Evolutionary conservation across 2,329 filamentous ascomycete genomes (phyloP).

Genomic region (Aspergillus intermedius): DNA sequence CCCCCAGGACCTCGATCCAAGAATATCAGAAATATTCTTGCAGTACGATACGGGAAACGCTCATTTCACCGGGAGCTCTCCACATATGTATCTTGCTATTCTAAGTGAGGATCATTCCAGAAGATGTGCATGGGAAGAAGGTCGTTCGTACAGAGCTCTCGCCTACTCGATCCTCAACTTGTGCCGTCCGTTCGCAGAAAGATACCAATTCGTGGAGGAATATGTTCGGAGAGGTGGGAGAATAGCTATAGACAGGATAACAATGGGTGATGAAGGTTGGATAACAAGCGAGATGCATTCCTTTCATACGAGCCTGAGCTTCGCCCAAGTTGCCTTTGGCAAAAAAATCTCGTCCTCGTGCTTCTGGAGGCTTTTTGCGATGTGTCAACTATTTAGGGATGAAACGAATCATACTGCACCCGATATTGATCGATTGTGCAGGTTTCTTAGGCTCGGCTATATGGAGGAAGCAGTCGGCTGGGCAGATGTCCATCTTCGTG

Average conservation of each 20-base stretch:
- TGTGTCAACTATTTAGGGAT: conserved; percentile 24
- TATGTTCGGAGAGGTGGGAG: conserved; percentile 31
- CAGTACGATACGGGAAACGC: conserved; percentile 30
- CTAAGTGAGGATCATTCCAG: conserved; percentile 53
- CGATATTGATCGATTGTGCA: conserved; percentile 13
- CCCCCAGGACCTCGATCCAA: conserved; percentile 38
- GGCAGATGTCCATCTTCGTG: conserved; percentile 56
- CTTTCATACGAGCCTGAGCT: conserved; percentile 18
- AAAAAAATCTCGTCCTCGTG: conserved; percentile 5
- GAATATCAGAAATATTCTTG: conserved; percentile 46
- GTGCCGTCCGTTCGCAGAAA: conserved; percentile 19
- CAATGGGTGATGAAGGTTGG: conserved; percentile 16
- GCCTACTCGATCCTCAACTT: conserved; percentile 50
- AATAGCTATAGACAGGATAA: conserved; percentile 24
- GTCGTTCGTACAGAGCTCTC: conserved; percentile 45
- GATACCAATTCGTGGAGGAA: conserved; percentile 22
- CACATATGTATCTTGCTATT: conserved; percentile 58
- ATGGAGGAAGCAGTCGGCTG: conserved; percentile 42
- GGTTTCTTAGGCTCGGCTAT: conserved; percentile 25
- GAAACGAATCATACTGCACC: conserved; percentile 7
- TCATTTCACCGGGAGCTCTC: conserved; percentile 12
- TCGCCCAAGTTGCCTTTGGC: conserved; percentile 11
- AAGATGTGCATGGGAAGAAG: conserved; percentile 53
- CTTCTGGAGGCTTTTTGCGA: conserved; percentile 31
- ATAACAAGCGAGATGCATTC: conserved; percentile 10